Base-by-base conservation (phyloP, 345 rosid genomes). In the Xanthoceras sorbifolium region DNA sequence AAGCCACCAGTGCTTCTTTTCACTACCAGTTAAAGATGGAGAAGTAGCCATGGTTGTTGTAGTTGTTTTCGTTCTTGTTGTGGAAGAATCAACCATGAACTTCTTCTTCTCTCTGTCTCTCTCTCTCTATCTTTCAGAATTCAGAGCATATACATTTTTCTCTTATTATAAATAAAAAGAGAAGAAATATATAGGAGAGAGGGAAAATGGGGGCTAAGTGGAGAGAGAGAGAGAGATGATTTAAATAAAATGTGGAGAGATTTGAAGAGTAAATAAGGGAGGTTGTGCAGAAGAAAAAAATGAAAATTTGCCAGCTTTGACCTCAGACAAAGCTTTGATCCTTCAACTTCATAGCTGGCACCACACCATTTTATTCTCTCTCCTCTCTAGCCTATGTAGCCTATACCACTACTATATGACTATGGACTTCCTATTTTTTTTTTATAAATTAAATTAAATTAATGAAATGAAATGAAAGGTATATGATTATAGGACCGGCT, bases 1-100 rank as follows among this genome's bases (percentile, higher is more conserved):
- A 76, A 91, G 92, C 99, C 99, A 95, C 97, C 98, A 91, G 81
- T 86, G 97, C 73, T 85, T 92, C 82, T 84, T 89, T 59, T 89
- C 89, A 76, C 48, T 61, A n/a, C 69, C 79, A 70, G 74, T 73
- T 28, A 79, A 72, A 79, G 64, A 77, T 15, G 76, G 90, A 72
- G 89, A 75, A 72, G 82, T 57, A 9, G 90, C 82, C 93, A 88
- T 87, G 76, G 73, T 70, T 64, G 71, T 48, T 77, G 61, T 73
- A 76, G 71, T 62, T 59, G n/a, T 20, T 64, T 7, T 10, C 60
- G 6, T 66, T 31, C 54, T 76, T 66, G 80, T 9, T 15, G 78
- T 10, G 15, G 75, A 80, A 73, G 78, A 80, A 84, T 64, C 76
- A 68, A 82, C 82, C 79, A 79, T 67, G 17, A 62, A 73, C 64